Evolutionary conservation across 345 rosid genomes (phyloP).

Genomic region (Anastatica hierochuntica): DNA sequence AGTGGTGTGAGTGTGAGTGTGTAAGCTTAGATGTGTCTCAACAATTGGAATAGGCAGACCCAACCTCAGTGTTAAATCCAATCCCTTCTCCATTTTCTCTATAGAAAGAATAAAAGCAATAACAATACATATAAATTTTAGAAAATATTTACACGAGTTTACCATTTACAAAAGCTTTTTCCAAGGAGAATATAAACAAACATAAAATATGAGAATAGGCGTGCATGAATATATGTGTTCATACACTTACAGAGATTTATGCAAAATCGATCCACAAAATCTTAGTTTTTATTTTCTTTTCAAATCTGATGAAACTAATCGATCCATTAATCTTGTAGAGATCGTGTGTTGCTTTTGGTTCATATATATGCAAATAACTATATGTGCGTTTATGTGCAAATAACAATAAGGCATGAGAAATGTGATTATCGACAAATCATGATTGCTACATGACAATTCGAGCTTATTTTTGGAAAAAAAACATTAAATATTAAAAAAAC

Average conservation of each 20-base stretch:
- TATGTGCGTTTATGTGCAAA: background rate
- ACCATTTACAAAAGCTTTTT: background rate
- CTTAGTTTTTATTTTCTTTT: background rate
- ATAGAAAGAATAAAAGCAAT: background rate
- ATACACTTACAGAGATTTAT: constrained; percentile 16
- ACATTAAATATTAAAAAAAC: constrained; percentile 8
- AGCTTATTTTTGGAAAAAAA: constrained; percentile 11
- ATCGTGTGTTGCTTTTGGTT: constrained; percentile 26
- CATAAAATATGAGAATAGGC: background rate
- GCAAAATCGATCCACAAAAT: background rate
- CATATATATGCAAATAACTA: background rate
- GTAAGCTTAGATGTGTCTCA: constrained; percentile 12
- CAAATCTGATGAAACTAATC: constrained; percentile 19
- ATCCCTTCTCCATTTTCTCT: constrained; percentile 8
- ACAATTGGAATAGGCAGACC: constrained; percentile 16
- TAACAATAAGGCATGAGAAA: constrained; percentile 24
- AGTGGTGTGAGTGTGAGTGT: constrained; percentile 6
- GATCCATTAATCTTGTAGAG: constrained; percentile 24
- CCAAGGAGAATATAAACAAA: background rate
- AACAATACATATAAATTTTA: background rate
- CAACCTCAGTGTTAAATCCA: constrained; percentile 30
- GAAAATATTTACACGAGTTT: background rate
- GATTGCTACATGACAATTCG: constrained; percentile 30
- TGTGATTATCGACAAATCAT: constrained; percentile 29
- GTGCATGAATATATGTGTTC: background rate